Conservation (phyloP, 2,329 filamentous ascomycete species). For the Amesomyces nigricolor region DNA sequence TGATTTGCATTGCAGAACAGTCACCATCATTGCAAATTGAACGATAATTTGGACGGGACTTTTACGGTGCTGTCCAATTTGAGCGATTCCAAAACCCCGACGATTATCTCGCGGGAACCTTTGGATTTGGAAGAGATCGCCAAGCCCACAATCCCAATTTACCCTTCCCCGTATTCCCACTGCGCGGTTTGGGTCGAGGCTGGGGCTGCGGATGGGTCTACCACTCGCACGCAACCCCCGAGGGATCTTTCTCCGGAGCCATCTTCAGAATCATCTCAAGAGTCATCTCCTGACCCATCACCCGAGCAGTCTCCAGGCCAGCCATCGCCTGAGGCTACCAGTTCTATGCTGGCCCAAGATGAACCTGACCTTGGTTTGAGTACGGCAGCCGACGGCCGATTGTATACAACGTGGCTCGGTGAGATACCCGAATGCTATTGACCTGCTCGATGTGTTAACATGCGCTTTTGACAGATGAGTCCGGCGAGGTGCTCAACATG, state of each 20-base stretch:
- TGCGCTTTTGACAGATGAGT: not conserved
- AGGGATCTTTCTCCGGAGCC: not conserved
- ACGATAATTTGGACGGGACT: slow-evolving; percentile 23
- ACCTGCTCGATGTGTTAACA: not conserved
- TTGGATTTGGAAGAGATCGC: slow-evolving; percentile 3
- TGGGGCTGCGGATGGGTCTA: not conserved
- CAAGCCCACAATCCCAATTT: not conserved
- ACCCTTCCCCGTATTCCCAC: not conserved
- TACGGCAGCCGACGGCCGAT: slow-evolving; percentile 3
- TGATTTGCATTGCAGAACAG: not conserved
- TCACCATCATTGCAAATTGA: slow-evolving; percentile 15
- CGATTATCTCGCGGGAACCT: slow-evolving; percentile 9
- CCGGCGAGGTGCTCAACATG: slow-evolving; percentile 1
- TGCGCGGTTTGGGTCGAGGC: slow-evolving; percentile 10
- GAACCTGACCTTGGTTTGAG: not conserved
- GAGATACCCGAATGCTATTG: not conserved
- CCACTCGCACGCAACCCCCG: not conserved
- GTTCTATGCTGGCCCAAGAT: too few relatives aligned
- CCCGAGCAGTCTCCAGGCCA: too few relatives aligned
- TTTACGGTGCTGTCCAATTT: slow-evolving; percentile 8
- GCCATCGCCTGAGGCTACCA: too few relatives aligned
- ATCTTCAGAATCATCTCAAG: not conserved
- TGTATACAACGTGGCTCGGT: slow-evolving; percentile 14
- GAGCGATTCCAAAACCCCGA: not conserved
- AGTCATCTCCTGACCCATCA: not conserved